Conservation (phyloP, 1,139 yeast species). For the Lodderomyces orthopsilosis region DNA sequence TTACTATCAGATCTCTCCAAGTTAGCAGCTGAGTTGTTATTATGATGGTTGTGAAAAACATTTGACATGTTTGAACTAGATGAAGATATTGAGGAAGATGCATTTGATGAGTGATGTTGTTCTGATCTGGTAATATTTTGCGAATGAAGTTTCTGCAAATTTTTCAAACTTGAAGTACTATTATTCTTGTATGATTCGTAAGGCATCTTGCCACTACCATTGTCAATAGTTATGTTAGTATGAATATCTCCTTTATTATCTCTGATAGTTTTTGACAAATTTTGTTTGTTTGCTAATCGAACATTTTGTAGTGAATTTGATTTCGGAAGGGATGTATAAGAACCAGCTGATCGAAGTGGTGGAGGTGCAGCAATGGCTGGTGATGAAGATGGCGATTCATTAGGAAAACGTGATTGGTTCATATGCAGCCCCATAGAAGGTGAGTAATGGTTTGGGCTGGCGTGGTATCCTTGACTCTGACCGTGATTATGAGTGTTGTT, state of each 20-base stretch:
- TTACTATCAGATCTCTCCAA: slow-evolving; percentile 10
- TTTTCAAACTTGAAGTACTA: slow-evolving; percentile 12
- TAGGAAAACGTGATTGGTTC: background rate
- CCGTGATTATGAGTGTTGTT: background rate
- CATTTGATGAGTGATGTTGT: slow-evolving; percentile 4
- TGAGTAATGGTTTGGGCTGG: background rate
- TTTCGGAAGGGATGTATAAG: slow-evolving; percentile 14
- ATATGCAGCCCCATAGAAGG: slow-evolving; percentile 1
- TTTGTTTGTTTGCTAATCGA: slow-evolving; percentile 19
- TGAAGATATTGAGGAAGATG: slow-evolving; percentile 12
- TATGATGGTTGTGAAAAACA: slow-evolving; percentile 5
- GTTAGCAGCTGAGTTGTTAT: slow-evolving; percentile 5
- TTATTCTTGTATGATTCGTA: slow-evolving; percentile 9
- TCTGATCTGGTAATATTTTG: slow-evolving; percentile 12
- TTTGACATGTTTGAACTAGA: slow-evolving; percentile 10
- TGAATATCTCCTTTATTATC: slow-evolving; percentile 30
- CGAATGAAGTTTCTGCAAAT: slow-evolving; percentile 9
- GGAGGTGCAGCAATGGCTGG: slow-evolving; percentile 1
- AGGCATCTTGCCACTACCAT: slow-evolving; percentile 15
- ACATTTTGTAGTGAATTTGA: slow-evolving; percentile 23
- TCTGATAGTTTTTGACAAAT: slow-evolving; percentile 29
- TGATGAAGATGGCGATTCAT: slow-evolving; percentile 2
- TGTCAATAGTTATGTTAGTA: slow-evolving; percentile 25
- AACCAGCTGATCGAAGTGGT: slow-evolving; percentile 8
- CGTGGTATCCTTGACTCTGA: background rate